Evolutionary conservation across 352 stramenopile genomes (phyloP).

Genomic region (Pythium brassicae): DNA sequence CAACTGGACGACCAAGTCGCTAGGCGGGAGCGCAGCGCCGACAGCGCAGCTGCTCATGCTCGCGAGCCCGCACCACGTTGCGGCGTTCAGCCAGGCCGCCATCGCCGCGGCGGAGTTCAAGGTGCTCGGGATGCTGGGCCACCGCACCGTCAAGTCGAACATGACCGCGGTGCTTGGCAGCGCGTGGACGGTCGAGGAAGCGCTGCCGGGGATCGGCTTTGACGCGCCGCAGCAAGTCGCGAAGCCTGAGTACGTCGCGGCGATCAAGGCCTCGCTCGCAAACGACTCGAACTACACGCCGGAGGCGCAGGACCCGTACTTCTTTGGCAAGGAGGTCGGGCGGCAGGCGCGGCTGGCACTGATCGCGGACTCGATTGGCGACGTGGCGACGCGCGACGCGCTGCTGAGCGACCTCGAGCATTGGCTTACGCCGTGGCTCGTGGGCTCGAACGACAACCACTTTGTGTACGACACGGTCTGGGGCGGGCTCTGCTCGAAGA

Average conservation of each 20-base stretch:
- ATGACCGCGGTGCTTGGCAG: conserved; percentile 71
- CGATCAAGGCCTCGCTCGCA: conserved; percentile 44
- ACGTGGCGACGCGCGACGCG: conserved; percentile 39
- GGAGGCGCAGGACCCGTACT: conserved; percentile 69
- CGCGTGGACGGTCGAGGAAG: conserved; percentile 58
- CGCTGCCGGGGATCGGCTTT: conserved; percentile 51
- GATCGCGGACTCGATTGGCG: conserved; percentile 73
- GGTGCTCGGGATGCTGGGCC: conserved; percentile 42
- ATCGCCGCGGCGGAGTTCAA: conserved; percentile 22
- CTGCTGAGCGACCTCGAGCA: conserved; percentile 61
- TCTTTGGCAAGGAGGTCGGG: conserved; percentile 84
- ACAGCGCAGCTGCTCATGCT: conserved; percentile 56
- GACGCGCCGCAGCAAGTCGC: conserved; percentile 23
- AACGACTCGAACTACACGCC: conserved; percentile 73
- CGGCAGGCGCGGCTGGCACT: conserved; percentile 72
- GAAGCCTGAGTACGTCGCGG: conserved; percentile 31
- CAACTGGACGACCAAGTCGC: conserved; percentile 52
- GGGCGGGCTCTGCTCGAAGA: conserved; percentile 89
- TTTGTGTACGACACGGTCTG: conserved; percentile 93
- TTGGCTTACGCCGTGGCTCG: conserved; percentile 76
- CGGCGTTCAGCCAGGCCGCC: conserved; percentile 29
- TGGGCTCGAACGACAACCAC: conserved; percentile 66
- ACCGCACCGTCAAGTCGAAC: conserved; percentile 76
- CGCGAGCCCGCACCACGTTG: conserved; percentile 68
- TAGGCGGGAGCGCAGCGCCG: conserved; percentile 18